Conservation (phyloP, 305 asterid species). For the Galium porrigens region DNA sequence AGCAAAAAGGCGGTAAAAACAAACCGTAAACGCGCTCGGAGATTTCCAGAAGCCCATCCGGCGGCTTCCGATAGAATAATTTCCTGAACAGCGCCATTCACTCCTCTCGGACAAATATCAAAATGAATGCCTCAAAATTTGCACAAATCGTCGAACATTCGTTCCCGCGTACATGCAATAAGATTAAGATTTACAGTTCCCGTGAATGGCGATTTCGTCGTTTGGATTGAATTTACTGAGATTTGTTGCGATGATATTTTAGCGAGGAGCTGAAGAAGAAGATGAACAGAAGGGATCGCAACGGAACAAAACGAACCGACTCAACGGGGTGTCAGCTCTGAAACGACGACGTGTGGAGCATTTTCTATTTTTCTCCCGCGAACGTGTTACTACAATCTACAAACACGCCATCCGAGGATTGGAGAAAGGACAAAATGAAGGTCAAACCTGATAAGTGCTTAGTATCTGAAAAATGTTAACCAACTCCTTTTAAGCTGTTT, state of each 20-base stretch:
- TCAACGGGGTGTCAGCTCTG: conserved; percentile 10
- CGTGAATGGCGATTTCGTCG: no score
- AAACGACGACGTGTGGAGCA: conserved; percentile 18
- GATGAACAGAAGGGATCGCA: not conserved
- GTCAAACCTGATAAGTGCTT: not conserved
- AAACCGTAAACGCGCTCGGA: conserved; percentile 81
- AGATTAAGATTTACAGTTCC: conserved; percentile 2
- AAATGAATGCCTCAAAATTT: not conserved
- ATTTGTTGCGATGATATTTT: not conserved
- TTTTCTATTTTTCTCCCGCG: not conserved
- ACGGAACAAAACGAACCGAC: conserved; percentile 9
- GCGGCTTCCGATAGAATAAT: conserved; percentile 80
- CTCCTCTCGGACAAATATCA: not conserved
- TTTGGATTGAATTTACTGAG: no score
- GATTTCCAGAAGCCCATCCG: conserved; percentile 90
- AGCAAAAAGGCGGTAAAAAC: conserved; percentile 3
- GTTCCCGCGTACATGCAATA: not conserved
- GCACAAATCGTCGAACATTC: not conserved
- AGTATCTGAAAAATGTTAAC: not conserved
- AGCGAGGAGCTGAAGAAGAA: not conserved
- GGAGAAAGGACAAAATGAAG: not conserved
- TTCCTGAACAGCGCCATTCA: conserved; percentile 70
- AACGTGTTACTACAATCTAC: not conserved
- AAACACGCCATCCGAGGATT: not conserved
- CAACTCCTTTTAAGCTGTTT: not conserved